These are phyloP conservation scores for Panicum miliaceum DNA, from an alignment of 176 grass and related monocot species.

Conservation along the genomic window DNA sequence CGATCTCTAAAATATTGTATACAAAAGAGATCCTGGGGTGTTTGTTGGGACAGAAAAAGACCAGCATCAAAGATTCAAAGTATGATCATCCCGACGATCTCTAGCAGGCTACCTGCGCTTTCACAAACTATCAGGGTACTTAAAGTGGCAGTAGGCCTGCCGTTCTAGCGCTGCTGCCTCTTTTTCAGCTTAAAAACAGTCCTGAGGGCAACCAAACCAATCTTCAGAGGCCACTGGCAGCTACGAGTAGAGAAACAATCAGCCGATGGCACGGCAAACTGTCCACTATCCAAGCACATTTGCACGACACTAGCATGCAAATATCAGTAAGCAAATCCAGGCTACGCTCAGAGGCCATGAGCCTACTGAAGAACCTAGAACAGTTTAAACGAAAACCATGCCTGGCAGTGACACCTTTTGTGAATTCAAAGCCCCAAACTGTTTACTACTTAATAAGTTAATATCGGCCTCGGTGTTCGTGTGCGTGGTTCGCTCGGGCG, in stretches of 20 bases:
- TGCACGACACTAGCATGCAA: background rate
- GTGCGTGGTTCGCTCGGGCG: constrained; percentile 25
- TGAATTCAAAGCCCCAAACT: constrained; percentile 42
- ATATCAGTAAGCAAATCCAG: constrained; percentile 39
- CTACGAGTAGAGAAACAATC: constrained; percentile 26
- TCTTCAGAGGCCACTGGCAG: background rate
- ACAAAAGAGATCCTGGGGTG: constrained; percentile 32
- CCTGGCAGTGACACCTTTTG: background rate
- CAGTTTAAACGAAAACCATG: background rate
- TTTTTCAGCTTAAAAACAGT: constrained; percentile 30
- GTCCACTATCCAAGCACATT: background rate
- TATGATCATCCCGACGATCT: constrained; percentile 41
- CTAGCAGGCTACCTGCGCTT: constrained; percentile 40
- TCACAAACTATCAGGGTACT: constrained; percentile 58
- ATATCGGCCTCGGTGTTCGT: constrained; percentile 38
- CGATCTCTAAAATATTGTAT: constrained; percentile 12
- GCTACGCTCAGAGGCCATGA: constrained; percentile 39
- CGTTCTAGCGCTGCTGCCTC: constrained; percentile 28
- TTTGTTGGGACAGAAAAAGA: constrained; percentile 36
- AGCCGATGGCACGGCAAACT: constrained; percentile 20
- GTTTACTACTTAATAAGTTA: background rate
- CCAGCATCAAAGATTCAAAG: constrained; percentile 32
- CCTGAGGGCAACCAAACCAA: constrained; percentile 20
- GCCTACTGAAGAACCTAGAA: constrained; percentile 43
- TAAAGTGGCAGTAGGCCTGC: constrained; percentile 42